Evolutionary conservation across 306 rosid species (phyloP), one percentile per base, ranked within the genome.

Genomic region (Lathyrus sativus): DNA sequence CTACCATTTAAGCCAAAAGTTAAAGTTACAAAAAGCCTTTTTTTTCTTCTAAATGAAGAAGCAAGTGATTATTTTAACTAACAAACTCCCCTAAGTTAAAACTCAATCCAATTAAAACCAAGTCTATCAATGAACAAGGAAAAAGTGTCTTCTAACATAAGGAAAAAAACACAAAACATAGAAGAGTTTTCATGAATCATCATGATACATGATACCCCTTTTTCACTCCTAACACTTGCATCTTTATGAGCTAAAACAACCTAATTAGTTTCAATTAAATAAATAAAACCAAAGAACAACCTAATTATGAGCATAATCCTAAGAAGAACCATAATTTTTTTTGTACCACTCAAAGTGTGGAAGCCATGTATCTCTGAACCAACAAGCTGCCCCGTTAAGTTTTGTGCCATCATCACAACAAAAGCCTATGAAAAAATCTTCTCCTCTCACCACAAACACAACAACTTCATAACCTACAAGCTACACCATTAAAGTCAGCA

Each of bases 361-460:
- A 95, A 95, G 6, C 99, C 99, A 90, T 90, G 99, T 78, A 95
- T 90, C 74, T 95, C 96, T 3, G 97, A 45, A 67, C 90, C 88
- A 35, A 78, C 85, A 19, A 95, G 92, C 65, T 19, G 84, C 26
- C 83, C 90, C 2, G 80, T 86, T 71, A 76, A 85, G 39, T 53
- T 72, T 13, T 29, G 71, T 24, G 71, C 81, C 90, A 81, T 83
- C 35, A 66, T 15, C 62, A 56, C 17, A 56, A 11, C 13, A 49
- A 33, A 81, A 85, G 76, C 56, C 85, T 65, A 77, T 38, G 22
- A 61, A 60, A 48, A 81, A 67, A 44, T 14, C 46, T 45, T 35
- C 38, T 74, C 57, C 58, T 31, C 67, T 75, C 75, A 45, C 29
- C 11, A 42, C 76, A 72, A 54, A 67, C 41, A 59, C 63, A 65